Evolutionary conservation across 768 basidiomycete species (phyloP).

Genomic region (Rhodosporidiobolus odoratus): DNA sequence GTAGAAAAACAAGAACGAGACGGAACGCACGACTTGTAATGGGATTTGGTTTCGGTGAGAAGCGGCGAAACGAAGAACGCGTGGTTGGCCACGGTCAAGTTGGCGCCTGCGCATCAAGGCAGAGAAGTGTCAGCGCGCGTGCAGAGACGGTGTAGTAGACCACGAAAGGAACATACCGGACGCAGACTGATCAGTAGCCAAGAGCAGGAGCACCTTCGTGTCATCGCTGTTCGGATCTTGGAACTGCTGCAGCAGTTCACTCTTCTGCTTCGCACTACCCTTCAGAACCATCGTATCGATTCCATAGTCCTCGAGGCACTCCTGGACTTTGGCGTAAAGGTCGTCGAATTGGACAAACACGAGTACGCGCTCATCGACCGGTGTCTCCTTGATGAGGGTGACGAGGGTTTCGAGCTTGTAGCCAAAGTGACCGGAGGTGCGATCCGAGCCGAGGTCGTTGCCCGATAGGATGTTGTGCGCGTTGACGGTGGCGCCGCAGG

Average conservation of each 20-base stretch:
- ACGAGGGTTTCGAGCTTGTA: conserved; percentile 51
- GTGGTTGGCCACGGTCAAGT: conserved; percentile 87
- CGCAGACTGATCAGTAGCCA: conserved; percentile 93
- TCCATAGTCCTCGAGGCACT: conserved; percentile 66
- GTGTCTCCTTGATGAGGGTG: conserved; percentile 75
- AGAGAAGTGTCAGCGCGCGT: not conserved
- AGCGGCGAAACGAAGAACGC: conserved; percentile 91
- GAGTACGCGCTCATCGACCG: conserved; percentile 72
- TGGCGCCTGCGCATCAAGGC: conserved; percentile 49
- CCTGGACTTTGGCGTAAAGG: conserved; percentile 81
- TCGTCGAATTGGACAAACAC: conserved; percentile 96
- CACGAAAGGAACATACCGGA: conserved; percentile 58
- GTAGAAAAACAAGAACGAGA: conserved; percentile 50
- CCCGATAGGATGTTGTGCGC: conserved; percentile 47
- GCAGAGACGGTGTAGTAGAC: conserved; percentile 5
- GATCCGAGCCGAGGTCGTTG: conserved; percentile 44
- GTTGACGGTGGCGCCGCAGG: conserved; percentile 64
- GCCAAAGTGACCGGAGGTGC: conserved; percentile 44
- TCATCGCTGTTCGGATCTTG: conserved; percentile 67
- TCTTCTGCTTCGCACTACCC: conserved; percentile 69
- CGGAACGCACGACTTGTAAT: conserved; percentile 65
- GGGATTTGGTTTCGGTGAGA: conserved; percentile 71
- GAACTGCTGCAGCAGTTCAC: conserved; percentile 73
- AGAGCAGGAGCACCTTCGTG: conserved; percentile 68
- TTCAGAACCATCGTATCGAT: conserved; percentile 58